Evolutionary conservation across 805 yeast species (phyloP), one percentile per base, ranked within the genome.

Genomic region (Priceomyces medius): DNA sequence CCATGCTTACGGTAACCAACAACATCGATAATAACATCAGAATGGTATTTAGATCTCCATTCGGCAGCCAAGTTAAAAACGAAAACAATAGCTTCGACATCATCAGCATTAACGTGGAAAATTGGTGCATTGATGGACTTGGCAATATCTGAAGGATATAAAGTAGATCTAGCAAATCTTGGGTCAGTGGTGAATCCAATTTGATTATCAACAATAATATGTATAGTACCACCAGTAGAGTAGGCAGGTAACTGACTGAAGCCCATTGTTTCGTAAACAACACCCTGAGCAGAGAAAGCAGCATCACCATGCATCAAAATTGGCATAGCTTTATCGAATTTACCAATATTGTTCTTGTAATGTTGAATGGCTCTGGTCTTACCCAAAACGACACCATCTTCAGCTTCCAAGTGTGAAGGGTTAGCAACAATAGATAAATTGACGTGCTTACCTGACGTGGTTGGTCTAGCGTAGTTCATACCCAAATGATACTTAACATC

Each of bases 131-230:
- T 90, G 67, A 88, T 86, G 26, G 96, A 76, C 74, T 93, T 93
- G 56, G 97, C 98, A 62, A 93, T 79, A 74, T 93, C 99, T 18
- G 97, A 86, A 57, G 99, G 97, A 69, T 93, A 93, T 59, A 95
- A 91, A 37, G 99, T 93, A 19, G 98, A 91, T 76, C 99, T 85
- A 27, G 97, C 89, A 58, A 85, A 84, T 74, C 96, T 81, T 53
- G 99, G 99, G 66, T 93, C 98, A 39, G 99, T 93, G 52, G 99
- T 93, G 81, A 93, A 93, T 68, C 99, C 99, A 66, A 93, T 91
- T 79, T 93, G 99, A 75, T 93, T 93, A 73, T 93, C 93, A 50
- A 93, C 89, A 59, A 93, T 90, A 52, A 93, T 80, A 71, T 93
- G 99, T 53, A 93, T 76, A 39, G 98, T 89, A 77, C 99, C 99